A percentile compares a stretch with the other conserved stretches of the same genome.
Conservation (phyloP, 768 basidiomycete species). For the Hericium alpestre region DNA sequence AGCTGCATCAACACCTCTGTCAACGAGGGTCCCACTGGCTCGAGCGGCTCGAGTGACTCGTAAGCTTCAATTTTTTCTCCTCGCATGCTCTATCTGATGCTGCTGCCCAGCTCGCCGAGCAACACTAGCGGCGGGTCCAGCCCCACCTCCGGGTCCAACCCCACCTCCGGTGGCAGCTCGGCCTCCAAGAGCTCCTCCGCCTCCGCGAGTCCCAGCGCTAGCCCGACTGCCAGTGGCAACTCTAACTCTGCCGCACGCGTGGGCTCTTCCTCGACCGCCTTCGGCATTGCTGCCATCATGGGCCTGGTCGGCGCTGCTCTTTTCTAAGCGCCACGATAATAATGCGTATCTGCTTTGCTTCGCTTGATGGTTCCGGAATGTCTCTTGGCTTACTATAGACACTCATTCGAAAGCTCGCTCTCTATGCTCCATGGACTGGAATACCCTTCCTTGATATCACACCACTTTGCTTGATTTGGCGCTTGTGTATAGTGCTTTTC, state of each 20-base stretch:
- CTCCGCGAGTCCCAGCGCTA: constrained; percentile 13
- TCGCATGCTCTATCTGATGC: not conserved
- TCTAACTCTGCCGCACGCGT: constrained; percentile 23
- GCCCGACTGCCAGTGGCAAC: constrained; percentile 17
- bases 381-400: not conserved
- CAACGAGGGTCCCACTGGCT: constrained; percentile 5
- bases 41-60: constrained; percentile 1
- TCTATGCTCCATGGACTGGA: not conserved
- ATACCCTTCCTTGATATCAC: no score
- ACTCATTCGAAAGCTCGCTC: not conserved
- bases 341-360: not conserved
- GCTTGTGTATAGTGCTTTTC: not conserved
- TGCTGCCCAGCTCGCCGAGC: not conserved
- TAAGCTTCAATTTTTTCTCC: not conserved
- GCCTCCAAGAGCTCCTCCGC: not conserved
- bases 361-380: not conserved
- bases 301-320: constrained; percentile 42
- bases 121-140: not conserved
- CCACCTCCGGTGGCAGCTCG: not conserved
- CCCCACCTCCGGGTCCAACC: not conserved
- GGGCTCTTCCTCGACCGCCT: constrained; percentile 21
- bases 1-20: constrained; percentile 7
- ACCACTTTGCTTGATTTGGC: not conserved
- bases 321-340: constrained; percentile 22
- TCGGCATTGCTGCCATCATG: constrained; percentile 39